Base-by-base conservation (phyloP, 106 monocot species). In the Allium fistulosum region DNA sequence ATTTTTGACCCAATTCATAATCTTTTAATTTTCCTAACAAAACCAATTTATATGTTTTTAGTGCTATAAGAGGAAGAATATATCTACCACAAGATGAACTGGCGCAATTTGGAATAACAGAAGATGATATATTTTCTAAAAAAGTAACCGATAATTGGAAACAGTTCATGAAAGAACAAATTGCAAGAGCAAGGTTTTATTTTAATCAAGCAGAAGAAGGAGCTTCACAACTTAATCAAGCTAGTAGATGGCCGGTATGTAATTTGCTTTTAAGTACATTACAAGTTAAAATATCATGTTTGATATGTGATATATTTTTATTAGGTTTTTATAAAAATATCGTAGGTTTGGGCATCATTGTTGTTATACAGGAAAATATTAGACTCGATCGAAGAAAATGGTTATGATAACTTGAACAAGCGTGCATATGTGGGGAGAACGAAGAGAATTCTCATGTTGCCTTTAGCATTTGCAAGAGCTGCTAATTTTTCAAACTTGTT, bases 361-460 rank as follows among this genome's bases (percentile, higher is more conserved):
- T 9, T 88, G 5, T 18, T 88, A 13, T 88, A 88, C 46, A 51
- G 77, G 7, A 75, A 84, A 57, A 88, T 88, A 28, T 59, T 88
- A 11, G 84, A 84, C 57, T 78, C 75, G 62, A 84, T 88, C 26
- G 88, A 84, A 57, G 78, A 78, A 10, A 88, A 84, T 50, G 84
- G 84, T 50, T 88, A 88, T 59, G 71, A 88, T 70, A 88, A 84
- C 77, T 84, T 88, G 79, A 88, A 76, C 0, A 88, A 81, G 76
- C 68, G 88, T 26, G 88, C 88, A 11, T 84, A 81, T 49, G 88
- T 88, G 10, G 53, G 84, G 56, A 88, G 84, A 47, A 64, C 63
- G 17, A 81, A 79, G 84, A 88, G 84, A 57, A 4, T 88, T 17
- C 58, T 81, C 17, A 51, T 73, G 16, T 51, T 88, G 22, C 88